Conservation (phyloP, 306 rosid genomes). For the Vicia villosa region DNA sequence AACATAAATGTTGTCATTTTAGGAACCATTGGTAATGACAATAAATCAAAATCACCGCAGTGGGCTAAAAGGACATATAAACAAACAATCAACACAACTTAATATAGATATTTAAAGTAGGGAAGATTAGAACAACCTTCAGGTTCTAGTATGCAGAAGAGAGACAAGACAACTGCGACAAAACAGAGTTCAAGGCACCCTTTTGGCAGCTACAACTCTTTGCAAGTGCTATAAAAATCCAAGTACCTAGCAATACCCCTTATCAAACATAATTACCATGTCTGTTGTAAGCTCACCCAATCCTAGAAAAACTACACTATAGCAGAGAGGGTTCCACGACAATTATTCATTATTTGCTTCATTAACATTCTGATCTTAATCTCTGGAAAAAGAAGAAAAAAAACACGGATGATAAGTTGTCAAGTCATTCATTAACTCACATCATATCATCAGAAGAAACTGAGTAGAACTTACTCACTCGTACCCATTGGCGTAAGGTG, state of each 20-base stretch:
- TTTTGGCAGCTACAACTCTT: slow-evolving; percentile 55
- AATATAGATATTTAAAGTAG: slow-evolving; percentile 52
- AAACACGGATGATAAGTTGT: neutral
- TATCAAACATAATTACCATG: slow-evolving; percentile 61
- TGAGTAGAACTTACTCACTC: slow-evolving; percentile 24
- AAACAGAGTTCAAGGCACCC: slow-evolving; percentile 57
- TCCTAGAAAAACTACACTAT: slow-evolving; percentile 61
- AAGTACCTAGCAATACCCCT: slow-evolving; percentile 60
- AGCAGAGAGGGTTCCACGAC: slow-evolving; percentile 41
- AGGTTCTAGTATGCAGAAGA: slow-evolving; percentile 56
- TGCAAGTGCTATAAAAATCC: slow-evolving; percentile 29
- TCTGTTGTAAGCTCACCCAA: slow-evolving; percentile 53
- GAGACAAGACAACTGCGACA: slow-evolving; percentile 43
- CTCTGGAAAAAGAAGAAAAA: slow-evolving; percentile 48
- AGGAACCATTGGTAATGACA: slow-evolving; percentile 46
- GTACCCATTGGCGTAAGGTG: slow-evolving; percentile 93
- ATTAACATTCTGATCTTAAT: slow-evolving; percentile 45
- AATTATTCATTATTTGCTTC: slow-evolving; percentile 43
- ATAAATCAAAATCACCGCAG: slow-evolving; percentile 32
- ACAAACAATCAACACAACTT: slow-evolving; percentile 36
- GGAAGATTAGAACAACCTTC: slow-evolving; percentile 62
- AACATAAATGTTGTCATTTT: slow-evolving; percentile 48
- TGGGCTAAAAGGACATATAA: slow-evolving; percentile 26
- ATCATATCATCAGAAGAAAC: slow-evolving; percentile 8
- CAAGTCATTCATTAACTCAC: slow-evolving; percentile 15